Conservation (phyloP, 768 basidiomycete species). For the Leucosporidium scottii region DNA sequence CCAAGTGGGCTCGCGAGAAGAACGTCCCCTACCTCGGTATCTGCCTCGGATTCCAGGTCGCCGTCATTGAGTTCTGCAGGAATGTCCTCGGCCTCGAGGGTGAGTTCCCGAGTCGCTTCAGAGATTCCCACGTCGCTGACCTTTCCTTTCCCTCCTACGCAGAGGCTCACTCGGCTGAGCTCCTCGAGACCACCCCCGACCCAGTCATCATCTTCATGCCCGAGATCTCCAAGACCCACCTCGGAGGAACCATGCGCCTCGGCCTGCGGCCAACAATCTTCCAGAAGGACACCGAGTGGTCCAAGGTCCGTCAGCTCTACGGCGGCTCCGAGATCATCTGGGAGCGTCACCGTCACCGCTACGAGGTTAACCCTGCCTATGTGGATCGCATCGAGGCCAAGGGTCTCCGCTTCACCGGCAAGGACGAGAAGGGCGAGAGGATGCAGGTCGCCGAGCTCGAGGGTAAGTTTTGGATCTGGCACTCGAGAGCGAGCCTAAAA, state of each 20-base stretch:
- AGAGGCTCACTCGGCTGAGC: constrained; percentile 84
- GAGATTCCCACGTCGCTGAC: neutral
- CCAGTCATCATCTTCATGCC: constrained; percentile 96
- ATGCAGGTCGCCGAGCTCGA: constrained; percentile 92
- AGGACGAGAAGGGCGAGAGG: constrained; percentile 89
- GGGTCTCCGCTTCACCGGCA: constrained; percentile 73
- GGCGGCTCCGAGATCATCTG: constrained; percentile 73
- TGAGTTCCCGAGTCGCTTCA: constrained; percentile 41
- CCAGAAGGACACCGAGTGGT: constrained; percentile 64
- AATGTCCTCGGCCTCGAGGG: constrained; percentile 67
- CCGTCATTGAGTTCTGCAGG: constrained; percentile 90
- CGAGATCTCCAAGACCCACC: constrained; percentile 92
- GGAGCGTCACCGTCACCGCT: constrained; percentile 93
- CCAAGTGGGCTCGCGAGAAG: constrained; percentile 92
- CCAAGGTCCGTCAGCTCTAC: constrained; percentile 68
- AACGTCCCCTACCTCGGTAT: constrained; percentile 92
- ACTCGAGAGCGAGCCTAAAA: neutral
- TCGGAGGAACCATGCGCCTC: constrained; percentile 99
- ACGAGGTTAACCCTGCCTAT: constrained; percentile 88
- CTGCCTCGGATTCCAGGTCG: constrained; percentile 94
- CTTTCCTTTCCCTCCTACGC: neutral
- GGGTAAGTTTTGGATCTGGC: constrained; percentile 49
- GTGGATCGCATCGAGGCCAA: constrained; percentile 63
- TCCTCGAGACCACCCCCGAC: constrained; percentile 47
- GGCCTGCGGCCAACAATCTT: constrained; percentile 95